Evolutionary conservation across 2,329 filamentous ascomycete species (phyloP).

Genomic region (Penicillium glabrum): DNA sequence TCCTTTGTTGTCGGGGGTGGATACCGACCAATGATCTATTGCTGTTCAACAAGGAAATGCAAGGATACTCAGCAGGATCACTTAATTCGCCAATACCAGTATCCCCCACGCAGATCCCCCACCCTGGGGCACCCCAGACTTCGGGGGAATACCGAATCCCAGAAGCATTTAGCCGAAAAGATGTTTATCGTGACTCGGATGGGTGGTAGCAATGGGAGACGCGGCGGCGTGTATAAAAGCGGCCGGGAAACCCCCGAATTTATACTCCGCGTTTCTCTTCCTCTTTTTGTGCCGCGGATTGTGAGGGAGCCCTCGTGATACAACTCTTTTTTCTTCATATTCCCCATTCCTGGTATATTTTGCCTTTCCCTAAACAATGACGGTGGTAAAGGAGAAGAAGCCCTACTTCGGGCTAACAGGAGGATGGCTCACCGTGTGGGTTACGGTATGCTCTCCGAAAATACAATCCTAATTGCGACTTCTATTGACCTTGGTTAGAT

Average conservation of each 20-base stretch:
- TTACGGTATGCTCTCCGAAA: conserved; percentile 38
- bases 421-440: conserved; percentile 58
- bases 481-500: conserved; percentile 24
- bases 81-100: not conserved
- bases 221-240: not conserved
- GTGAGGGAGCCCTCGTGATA: not conserved
- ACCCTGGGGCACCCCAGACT: not conserved
- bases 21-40: not conserved
- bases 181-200: not conserved
- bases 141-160: not conserved
- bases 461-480: not conserved
- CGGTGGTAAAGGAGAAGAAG: conserved; percentile 20
- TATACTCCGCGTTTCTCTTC: not conserved
- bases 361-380: not conserved
- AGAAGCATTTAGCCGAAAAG: not conserved
- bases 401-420: conserved; percentile 57
- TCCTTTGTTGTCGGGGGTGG: not conserved
- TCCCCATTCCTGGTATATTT: not conserved
- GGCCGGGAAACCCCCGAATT: not conserved
- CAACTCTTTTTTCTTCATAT: not conserved
- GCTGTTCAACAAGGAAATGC: not conserved
- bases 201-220: not conserved
- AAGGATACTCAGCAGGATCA: not conserved
- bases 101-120: not conserved
- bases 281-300: not conserved